Conservation (phyloP, 805 yeast species). For the Cyberlindnera veronae region DNA sequence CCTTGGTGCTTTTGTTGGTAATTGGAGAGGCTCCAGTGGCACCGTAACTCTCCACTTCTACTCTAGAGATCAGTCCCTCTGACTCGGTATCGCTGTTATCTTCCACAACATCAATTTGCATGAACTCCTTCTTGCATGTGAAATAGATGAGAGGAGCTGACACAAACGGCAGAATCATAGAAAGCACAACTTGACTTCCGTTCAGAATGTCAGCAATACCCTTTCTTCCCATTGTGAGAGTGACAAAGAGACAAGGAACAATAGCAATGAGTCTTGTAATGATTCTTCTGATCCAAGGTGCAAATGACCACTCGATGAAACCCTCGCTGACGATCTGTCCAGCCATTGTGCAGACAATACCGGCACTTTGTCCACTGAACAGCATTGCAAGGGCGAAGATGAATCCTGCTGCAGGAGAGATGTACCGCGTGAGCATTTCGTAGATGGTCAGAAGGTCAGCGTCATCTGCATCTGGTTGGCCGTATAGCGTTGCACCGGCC, state of each 20-base stretch:
- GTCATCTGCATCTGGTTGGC: constrained; percentile 59
- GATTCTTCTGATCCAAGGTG: constrained; percentile 78
- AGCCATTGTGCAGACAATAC: constrained; percentile 89
- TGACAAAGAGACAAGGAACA: constrained; percentile 77
- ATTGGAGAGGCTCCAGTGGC: constrained; percentile 6
- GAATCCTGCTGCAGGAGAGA: constrained; percentile 83
- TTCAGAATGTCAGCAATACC: constrained; percentile 76
- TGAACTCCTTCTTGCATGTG: constrained; percentile 63
- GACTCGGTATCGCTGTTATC: constrained; percentile 9
- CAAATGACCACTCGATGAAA: constrained; percentile 71
- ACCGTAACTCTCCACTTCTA: constrained; percentile 29
- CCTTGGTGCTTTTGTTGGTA: constrained; percentile 36
- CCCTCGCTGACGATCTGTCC: constrained; percentile 96
- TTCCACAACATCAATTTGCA: constrained; percentile 48
- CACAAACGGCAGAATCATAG: constrained; percentile 79
- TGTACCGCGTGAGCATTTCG: constrained; percentile 59
- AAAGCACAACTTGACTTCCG: constrained; percentile 77
- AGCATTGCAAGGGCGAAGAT: constrained; percentile 86
- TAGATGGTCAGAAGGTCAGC: constrained; percentile 86
- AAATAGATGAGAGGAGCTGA: constrained; percentile 85
- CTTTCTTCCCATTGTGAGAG: constrained; percentile 69
- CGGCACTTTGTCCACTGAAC: constrained; percentile 93
- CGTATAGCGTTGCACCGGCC: constrained; percentile 81
- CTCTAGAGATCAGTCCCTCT: constrained; percentile 7
- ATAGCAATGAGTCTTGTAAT: constrained; percentile 82